A percentile compares a stretch with the other conserved stretches of the same genome.
These are phyloP conservation scores for Ascochyta clinopodiicola DNA, from an alignment of 2,329 filamentous ascomycete genomes.

Conservation along the genomic window DNA sequence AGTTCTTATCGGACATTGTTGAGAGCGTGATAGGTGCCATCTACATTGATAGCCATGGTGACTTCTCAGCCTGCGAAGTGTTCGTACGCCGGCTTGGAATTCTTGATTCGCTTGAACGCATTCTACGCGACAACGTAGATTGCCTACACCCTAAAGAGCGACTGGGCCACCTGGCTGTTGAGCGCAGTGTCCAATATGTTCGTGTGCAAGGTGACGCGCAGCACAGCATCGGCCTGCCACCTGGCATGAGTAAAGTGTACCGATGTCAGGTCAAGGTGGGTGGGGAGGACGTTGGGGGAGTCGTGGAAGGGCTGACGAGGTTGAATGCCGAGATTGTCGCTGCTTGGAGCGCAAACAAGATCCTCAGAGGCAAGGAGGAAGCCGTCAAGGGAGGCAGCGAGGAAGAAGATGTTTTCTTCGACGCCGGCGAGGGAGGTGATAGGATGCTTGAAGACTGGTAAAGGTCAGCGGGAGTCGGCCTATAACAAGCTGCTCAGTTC, in stretches of 20 bases:
- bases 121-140: conserved; percentile 57
- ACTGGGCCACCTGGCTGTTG: conserved; percentile 65
- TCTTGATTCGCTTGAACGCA: conserved; percentile 64
- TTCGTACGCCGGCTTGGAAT: conserved; percentile 72
- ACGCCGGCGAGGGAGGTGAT: not conserved
- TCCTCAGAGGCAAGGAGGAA: conserved; percentile 26
- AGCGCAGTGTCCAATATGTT: conserved; percentile 62
- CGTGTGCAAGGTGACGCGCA: conserved; percentile 15
- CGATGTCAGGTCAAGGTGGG: conserved; percentile 46
- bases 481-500: not conserved
- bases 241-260: conserved; percentile 24
- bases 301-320: conserved; percentile 41
- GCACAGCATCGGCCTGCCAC: not conserved
- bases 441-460: not conserved
- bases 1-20: conserved; percentile 60
- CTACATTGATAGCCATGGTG: conserved; percentile 71
- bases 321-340: conserved; percentile 50
- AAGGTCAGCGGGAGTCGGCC: not conserved
- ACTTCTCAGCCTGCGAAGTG: conserved; percentile 56
- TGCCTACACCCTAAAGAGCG: conserved; percentile 74
- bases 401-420: conserved; percentile 17
- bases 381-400: conserved; percentile 9
- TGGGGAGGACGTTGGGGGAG: conserved; percentile 39
- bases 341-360: conserved; percentile 40
- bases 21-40: conserved; percentile 83